Evolutionary conservation across 2,329 filamentous ascomycete genomes (phyloP), one percentile per base, ranked within the genome.

Genomic region (Scedosporium boydii): DNA sequence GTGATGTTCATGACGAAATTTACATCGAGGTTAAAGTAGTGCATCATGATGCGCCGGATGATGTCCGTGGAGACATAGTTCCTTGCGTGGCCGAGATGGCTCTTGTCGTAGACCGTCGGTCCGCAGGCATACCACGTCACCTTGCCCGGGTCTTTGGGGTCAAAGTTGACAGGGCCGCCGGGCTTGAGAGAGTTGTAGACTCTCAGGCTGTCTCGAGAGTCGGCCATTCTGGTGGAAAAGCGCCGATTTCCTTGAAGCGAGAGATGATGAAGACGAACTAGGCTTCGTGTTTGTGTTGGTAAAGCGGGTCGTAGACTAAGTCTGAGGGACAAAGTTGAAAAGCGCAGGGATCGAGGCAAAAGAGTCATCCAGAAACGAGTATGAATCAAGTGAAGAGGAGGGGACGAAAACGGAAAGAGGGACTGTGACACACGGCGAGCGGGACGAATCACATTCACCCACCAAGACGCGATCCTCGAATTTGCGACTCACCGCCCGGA

Each of bases 1-100:
- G 92, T 96, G 66, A 95, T 91, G 76, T 96, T 96, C 88, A 96
- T 95, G 67, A 96, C 90, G 76, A 96, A 96, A 64, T 87, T 85
- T 67, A 96, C 85, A 51, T 91, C 79, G 73, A 89, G 95, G 65
- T 86, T 85, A 73, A 96, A 96, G 75, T 95, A 93, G 73, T 93
- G 86, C 70, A 83, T 80, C 74, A 96, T 76, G 68, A 96, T 90
- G 69, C 92, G 86, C 65, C 92, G 84, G 68, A 96, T 87, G 66
- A 96, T 92, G 74, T 96, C 92, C 56, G 90, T 93, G 59, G 88
- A 90, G 66, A 96, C 90, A 82, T 96, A 96, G 77, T 96, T 96
- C 68, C 91, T 82, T 34, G 90, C 91, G 75, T 96, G 91, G 34
- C 91, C 88, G 56, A 93, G 75, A 78, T 93, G 90, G 65, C 87